Conservation (phyloP, 2,329 filamentous ascomycete species). For the Epichloe aotearoae region DNA sequence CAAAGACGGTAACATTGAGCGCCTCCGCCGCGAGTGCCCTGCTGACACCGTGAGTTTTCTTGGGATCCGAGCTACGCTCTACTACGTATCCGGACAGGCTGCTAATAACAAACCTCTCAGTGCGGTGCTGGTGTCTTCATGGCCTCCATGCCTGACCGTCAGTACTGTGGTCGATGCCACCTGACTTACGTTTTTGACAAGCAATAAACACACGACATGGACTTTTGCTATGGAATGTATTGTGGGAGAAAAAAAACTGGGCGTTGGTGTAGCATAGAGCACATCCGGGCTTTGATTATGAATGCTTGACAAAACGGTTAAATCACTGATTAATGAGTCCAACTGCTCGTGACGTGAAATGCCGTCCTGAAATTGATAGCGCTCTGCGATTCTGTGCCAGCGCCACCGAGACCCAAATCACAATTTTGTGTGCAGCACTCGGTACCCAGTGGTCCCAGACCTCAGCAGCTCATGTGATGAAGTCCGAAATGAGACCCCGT, state of each 20-base stretch:
- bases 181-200: conserved; percentile 63
- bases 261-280: conserved; percentile 32
- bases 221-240: conserved; percentile 18
- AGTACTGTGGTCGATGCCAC: conserved; percentile 79
- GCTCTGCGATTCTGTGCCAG: no score
- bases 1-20: conserved; percentile 99
- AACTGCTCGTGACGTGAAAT: neutral
- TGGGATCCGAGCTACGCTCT: neutral
- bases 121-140: conserved; percentile 99
- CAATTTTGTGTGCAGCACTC: no score
- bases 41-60: conserved; percentile 59
- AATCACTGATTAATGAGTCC: neutral
- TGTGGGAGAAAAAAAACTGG: conserved; percentile 12
- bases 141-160: conserved; percentile 99
- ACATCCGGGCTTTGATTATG: conserved; percentile 27
- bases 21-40: conserved; percentile 95
- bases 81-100: neutral
- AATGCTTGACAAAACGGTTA: conserved; percentile 21
- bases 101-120: conserved; percentile 28
- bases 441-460: no score
- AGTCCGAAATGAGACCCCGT: no score
- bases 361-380: neutral
- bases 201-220: conserved; percentile 31
- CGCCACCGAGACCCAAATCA: no score
- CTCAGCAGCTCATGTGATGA: no score